Evolutionary conservation across 768 basidiomycete species (phyloP), one percentile per base, ranked within the genome.

Genomic region (Russula dissimulans): DNA sequence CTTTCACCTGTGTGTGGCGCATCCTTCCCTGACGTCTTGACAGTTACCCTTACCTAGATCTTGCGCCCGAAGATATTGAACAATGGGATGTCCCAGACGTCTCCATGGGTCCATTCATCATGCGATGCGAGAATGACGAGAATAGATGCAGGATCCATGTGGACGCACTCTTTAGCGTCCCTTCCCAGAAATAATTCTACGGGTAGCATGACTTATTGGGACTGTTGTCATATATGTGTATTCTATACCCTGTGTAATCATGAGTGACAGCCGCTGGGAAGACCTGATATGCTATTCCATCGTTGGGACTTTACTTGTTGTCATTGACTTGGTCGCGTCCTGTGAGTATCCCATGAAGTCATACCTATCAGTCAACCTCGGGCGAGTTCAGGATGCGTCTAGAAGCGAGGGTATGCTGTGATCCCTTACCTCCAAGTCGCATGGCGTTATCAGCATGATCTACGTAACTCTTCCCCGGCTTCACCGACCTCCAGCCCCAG

Each of bases 101-200:
- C 39, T 31, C 62, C 11, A 31, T 64, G 45, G 62, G 62, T 5
- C 62, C 62, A 7, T 56, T 64, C 50, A 32, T 56, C 32, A 48
- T 64, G 49, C 48, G 62, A 32, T 64, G 62, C 50, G 62, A 62
- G 34, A 42, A 26, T 39, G 39, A 51, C 26, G 18, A 34, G 2
- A 7, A 39, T 3, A 17, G 42, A 22, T 12, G 4, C 26, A 48
- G 11, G 31, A 3, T 53, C 10, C 56, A 82, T 34, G 80, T 82
- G 65, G 82, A 84, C 79, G 80, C 80, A 12, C 70, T 81, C 38
- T 82, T 79, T 54, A 81, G 81, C 26, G 82, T 84, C 38, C 71
- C 82, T 17, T 41, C 51, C 34, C 61, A 49, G 22, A 62, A 64
- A 29, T 63, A 44, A 45, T 18, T 34, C 11, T 18, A 34, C 48